Percentiles rank a stretch among this genome's conserved stretches.
These are phyloP conservation scores for Alternaria hordeiaustralica DNA, from an alignment of 2,329 filamentous ascomycete species.

Conservation along the genomic window DNA sequence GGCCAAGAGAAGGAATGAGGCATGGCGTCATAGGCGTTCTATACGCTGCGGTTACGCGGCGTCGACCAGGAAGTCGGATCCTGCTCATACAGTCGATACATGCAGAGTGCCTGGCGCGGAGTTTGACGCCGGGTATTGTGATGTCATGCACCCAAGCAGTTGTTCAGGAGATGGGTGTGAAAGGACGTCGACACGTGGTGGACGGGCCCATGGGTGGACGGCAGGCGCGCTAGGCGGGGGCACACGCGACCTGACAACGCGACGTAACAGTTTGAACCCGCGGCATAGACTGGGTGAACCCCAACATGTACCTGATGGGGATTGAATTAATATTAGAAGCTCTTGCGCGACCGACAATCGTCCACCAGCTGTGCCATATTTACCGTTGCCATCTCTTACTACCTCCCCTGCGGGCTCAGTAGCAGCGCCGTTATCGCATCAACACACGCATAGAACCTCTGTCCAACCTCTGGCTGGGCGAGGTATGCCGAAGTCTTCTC, in stretches of 20 bases:
- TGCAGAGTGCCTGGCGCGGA: not conserved
- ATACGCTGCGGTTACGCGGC: not conserved
- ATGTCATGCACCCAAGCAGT: not conserved
- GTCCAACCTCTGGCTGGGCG: conserved; percentile 26
- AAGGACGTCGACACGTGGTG: not conserved
- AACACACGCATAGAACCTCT: conserved; percentile 38
- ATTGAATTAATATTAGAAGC: not conserved
- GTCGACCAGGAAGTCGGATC: not conserved
- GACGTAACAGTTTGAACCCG: too few species aligned
- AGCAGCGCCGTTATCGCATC: conserved; percentile 37
- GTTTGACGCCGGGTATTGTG: not conserved
- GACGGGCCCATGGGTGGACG: not conserved
- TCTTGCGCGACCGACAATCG: not conserved
- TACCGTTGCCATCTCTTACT: not conserved
- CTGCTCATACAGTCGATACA: not conserved
- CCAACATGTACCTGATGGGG: not conserved
- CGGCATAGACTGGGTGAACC: not conserved
- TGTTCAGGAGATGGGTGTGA: not conserved
- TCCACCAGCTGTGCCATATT: not conserved
- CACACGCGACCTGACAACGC: not conserved
- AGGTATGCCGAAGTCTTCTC: conserved; percentile 39
- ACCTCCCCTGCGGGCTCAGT: conserved; percentile 11
- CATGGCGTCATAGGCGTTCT: conserved; percentile 30
- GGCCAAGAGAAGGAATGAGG: conserved; percentile 27
- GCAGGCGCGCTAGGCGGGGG: not conserved